Percentiles rank a stretch among this genome's conserved stretches.
phyloP scores from a whole-genome alignment of 2,329 filamentous ascomycete genomes.

The Trichoderma sp. region DNA sequence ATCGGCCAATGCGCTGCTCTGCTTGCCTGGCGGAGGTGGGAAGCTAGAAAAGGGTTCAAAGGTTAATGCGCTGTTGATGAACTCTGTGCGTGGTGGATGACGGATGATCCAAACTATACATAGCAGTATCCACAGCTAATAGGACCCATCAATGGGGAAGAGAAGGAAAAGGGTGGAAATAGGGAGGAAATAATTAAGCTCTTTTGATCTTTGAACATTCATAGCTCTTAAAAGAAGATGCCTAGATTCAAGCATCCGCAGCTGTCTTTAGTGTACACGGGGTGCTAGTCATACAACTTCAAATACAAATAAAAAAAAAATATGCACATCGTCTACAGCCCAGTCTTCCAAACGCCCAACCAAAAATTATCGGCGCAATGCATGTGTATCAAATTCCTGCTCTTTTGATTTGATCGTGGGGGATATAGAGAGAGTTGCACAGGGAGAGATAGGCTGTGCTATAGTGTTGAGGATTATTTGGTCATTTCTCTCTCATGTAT shows the following conservation, averaged over 20 bases:
- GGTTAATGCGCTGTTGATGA: slow-evolving; percentile 81
- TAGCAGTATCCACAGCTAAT: neutral
- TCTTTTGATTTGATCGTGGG: slow-evolving; percentile 13
- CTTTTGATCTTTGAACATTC: neutral
- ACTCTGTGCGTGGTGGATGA: slow-evolving; percentile 40
- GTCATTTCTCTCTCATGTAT: neutral
- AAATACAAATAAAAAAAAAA: slow-evolving; percentile 29
- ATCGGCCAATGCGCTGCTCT: slow-evolving; percentile 83
- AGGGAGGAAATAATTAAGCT: neutral
- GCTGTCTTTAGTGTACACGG: slow-evolving; percentile 40
- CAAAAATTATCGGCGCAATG: slow-evolving; percentile 43
- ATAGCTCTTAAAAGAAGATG: slow-evolving; percentile 9
- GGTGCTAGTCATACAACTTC: slow-evolving; percentile 40
- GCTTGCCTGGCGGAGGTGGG: slow-evolving; percentile 66
- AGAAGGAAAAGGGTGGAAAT: neutral
- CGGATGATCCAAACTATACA: neutral
- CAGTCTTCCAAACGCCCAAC: slow-evolving; percentile 46
- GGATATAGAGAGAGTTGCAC: neutral
- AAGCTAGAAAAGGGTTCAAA: slow-evolving; percentile 67
- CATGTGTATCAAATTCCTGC: slow-evolving; percentile 34
- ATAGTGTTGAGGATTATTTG: slow-evolving; percentile 17
- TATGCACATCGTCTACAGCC: slow-evolving; percentile 35
- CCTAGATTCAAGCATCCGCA: slow-evolving; percentile 22
- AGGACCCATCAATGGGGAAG: neutral
- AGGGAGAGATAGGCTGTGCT: slow-evolving; percentile 1